Base-by-base conservation (phyloP, 225 moss, liverwort and hornwort genomes). In the Sphagnum contortum region DNA sequence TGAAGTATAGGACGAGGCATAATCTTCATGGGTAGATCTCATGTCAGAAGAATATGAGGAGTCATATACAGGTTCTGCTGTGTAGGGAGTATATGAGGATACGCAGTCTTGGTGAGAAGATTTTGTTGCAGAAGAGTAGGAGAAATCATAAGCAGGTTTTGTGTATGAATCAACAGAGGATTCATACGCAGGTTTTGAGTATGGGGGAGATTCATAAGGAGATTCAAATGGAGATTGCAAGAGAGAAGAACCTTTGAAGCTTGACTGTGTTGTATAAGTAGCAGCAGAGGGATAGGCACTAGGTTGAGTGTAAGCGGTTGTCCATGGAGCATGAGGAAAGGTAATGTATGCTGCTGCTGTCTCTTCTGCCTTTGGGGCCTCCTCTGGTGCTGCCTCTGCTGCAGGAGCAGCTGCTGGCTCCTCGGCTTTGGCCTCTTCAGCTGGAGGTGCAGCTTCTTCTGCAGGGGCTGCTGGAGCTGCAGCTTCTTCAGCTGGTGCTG, bases 311-410 rank as follows among this genome's bases (percentile, higher is more conserved):
- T 29, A 29, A 29, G 29, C 29, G 72, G 73, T 48, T 68, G 78
- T 68, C 45, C 77, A 72, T 49, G 80, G 75, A 12, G 56, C 77
- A 46, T 75, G 77, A 4, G 84, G 84, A 71, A 75, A 78, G 47
- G 77, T 75, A 54, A 75, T 77, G 45, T 84, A 84, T 4, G 80
- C 77, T 57, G 45, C 60, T 68, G 72, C 75, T 45, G 44, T 52
- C 52, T 6, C 44, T 54, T 52, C 65, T 3, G 29, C 29, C 29
- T 53, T 45, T 14, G 4, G 4, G 57, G 46, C 0, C 3, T 3
- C 53, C 12, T 57, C 55, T 10, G 9, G 11, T 14, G 9, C n/a
- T 2, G 11, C 12, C 29, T 48, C 49, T 9, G 0, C 6, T 11
- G 63, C 29, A 29, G 29, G 29, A 29, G 29, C 29, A 29, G 29